Percentiles rank a stretch among this genome's conserved stretches.
Conservation (phyloP, 2,329 filamentous ascomycete genomes). For the Pseudonectria foliicola region DNA sequence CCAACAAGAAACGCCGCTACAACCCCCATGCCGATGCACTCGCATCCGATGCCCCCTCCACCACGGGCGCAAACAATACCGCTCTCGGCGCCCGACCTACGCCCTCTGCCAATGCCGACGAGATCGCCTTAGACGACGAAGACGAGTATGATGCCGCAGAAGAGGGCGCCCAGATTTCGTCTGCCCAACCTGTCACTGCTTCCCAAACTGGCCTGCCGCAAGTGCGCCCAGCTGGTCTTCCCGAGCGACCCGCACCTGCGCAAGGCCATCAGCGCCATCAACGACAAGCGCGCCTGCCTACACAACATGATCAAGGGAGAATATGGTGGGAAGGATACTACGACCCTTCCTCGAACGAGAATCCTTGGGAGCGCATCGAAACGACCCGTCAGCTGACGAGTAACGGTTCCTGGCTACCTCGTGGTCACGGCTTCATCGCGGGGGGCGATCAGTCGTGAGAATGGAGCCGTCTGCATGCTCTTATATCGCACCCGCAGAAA, state of each 20-base stretch:
- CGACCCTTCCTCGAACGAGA: constrained; percentile 60
- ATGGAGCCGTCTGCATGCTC: too few species aligned
- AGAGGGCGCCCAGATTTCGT: too few species aligned
- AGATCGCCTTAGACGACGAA: constrained; percentile 39
- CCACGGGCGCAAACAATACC: constrained; percentile 30
- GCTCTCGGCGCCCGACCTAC: constrained; percentile 22
- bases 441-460: too few species aligned
- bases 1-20: constrained; percentile 61
- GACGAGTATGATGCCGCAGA: constrained; percentile 15
- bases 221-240: constrained; percentile 27
- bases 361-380: constrained; percentile 62
- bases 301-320: constrained; percentile 8
- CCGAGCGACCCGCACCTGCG: constrained; percentile 23
- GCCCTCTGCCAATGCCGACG: constrained; percentile 31
- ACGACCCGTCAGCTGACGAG: constrained; percentile 35
- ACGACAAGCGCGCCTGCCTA: constrained; percentile 3
- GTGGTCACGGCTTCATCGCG: constrained; percentile 1
- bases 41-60: constrained; percentile 20
- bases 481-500: too few species aligned
- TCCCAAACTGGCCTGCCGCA: constrained; percentile 14
- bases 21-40: constrained; percentile 47
- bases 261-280: constrained; percentile 3
- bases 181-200: not conserved
- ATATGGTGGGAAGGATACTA: constrained; percentile 63
- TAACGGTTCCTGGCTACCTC: constrained; percentile 38